Conservation (phyloP, 768 basidiomycete species). For the Multifurca ochricompacta region DNA sequence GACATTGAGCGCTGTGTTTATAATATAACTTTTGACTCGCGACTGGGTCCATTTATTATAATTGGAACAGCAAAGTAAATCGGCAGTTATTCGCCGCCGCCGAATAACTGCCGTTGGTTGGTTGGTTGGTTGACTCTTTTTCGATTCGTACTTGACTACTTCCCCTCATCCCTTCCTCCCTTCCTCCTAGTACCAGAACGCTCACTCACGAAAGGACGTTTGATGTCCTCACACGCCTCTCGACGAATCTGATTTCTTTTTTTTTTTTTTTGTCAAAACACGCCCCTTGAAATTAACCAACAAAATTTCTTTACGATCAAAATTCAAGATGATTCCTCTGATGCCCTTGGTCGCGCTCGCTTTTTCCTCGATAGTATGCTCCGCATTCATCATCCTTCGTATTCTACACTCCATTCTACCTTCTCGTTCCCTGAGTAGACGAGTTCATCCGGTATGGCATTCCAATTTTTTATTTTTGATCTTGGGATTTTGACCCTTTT, state of each 20-base stretch:
- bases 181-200: not conserved
- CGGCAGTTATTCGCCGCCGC: too few species aligned
- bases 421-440: slow-evolving; percentile 63
- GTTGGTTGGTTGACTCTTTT: too few species aligned
- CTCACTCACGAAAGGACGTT: slow-evolving; percentile 30
- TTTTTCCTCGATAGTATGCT: slow-evolving; percentile 64
- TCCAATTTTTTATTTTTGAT: slow-evolving; percentile 21
- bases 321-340: slow-evolving; percentile 53
- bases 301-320: too few species aligned
- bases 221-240: slow-evolving; percentile 27
- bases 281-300: too few species aligned
- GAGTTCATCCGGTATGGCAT: slow-evolving; percentile 63
- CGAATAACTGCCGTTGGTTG: too few species aligned
- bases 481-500: slow-evolving; percentile 21
- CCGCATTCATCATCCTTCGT: slow-evolving; percentile 68
- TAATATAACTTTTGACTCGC: too few species aligned
- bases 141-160: not conserved
- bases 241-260: slow-evolving; percentile 25
- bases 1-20: too few species aligned
- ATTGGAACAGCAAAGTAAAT: not conserved
- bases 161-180: not conserved
- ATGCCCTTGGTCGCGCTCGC: slow-evolving; percentile 57
- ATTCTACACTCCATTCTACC: slow-evolving; percentile 70
- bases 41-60: too few species aligned
- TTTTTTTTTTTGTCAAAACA: slow-evolving; percentile 17